Evolutionary conservation across 495 filamentous ascomycete species (phyloP).

Genomic region (Penicillium desertorum): DNA sequence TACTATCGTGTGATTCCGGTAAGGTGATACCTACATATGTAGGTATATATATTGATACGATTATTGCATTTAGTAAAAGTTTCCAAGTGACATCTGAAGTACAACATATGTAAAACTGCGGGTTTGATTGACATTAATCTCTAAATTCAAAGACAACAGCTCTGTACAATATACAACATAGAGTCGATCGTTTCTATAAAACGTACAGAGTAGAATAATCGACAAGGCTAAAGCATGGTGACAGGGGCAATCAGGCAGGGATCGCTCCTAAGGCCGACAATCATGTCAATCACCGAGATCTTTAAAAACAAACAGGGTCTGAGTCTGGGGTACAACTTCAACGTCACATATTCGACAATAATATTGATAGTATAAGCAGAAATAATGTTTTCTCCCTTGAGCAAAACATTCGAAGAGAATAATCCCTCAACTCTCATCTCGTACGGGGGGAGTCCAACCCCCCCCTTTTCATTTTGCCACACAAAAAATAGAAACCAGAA

Average conservation of each 20-base stretch:
- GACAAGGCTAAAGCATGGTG: conserved; percentile 26
- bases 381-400: not conserved
- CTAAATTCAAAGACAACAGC: not conserved
- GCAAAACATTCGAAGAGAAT: not conserved
- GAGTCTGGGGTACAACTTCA: conserved; percentile 15
- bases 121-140: not conserved
- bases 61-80: no score
- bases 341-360: not conserved
- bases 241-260: conserved; percentile 28
- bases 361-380: no score
- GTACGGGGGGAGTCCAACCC: not conserved
- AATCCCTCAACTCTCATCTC: not conserved
- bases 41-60: not conserved
- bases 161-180: not conserved
- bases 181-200: conserved; percentile 11
- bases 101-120: not conserved
- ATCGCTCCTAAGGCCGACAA: conserved; percentile 27
- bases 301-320: conserved; percentile 11
- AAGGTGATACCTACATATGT: no score
- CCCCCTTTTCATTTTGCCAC: conserved; percentile 13
- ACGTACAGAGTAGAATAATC: conserved; percentile 11
- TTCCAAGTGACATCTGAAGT: no score
- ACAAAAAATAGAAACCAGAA: conserved; percentile 10
- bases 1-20: not conserved
- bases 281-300: conserved; percentile 30